A percentile compares a stretch with the other conserved stretches of the same genome.
Evolutionary conservation across 2,329 filamentous ascomycete genomes (phyloP).

Genomic region (Ilyonectria sp.): DNA sequence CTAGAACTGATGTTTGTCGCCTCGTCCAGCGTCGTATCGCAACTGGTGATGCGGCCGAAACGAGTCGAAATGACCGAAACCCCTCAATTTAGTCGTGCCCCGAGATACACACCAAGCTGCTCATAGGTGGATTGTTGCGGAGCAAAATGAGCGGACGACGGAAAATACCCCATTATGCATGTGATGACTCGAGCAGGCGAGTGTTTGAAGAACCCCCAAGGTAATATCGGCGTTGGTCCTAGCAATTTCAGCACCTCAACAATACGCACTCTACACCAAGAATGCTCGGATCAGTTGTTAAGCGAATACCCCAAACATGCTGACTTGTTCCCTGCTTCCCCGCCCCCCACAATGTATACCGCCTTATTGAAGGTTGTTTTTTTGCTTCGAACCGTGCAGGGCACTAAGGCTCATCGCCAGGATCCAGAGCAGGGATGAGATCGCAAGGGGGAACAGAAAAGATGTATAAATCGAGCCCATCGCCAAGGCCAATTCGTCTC

Average conservation of each 20-base stretch:
- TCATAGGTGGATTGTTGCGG: constrained; percentile 31
- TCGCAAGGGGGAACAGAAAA: background rate
- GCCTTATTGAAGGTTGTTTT: background rate
- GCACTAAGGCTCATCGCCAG: background rate
- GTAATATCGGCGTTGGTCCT: background rate
- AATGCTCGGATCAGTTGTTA: background rate
- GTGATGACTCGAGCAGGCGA: constrained; percentile 3
- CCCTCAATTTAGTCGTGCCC: background rate
- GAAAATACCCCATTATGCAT: constrained; percentile 5
- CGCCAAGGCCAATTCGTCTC: background rate
- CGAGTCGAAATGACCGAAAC: background rate
- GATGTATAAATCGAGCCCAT: background rate
- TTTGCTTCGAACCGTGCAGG: background rate
- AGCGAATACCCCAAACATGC: background rate
- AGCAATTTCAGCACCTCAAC: background rate
- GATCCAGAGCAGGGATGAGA: background rate
- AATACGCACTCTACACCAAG: background rate
- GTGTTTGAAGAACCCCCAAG: constrained; percentile 4
- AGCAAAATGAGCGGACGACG: background rate
- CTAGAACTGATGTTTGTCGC: background rate
- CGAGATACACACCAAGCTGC: background rate
- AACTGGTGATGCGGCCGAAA: background rate
- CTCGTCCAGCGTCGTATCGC: background rate
- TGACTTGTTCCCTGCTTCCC: background rate
- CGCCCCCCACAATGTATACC: background rate